Evolutionary conservation across 441 rosid species (phyloP), one percentile per base, ranked within the genome.

Genomic region (Erodium chrysanthum): DNA sequence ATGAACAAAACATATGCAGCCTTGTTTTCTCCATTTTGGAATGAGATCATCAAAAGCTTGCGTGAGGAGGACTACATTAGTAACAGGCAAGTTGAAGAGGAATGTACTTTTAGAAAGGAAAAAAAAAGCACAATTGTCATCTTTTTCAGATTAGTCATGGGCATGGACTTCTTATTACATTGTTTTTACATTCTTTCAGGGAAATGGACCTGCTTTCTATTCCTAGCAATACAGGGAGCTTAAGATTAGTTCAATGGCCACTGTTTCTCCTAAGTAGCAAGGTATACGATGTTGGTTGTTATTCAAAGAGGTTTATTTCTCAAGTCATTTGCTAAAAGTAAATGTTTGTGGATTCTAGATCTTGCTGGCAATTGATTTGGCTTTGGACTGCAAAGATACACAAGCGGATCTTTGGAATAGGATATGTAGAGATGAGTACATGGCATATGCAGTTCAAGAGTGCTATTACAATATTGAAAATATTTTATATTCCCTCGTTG

Each of bases 181-280:
- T 70, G 22, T 72, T 5, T 44, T 76, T 64, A 69, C 74, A 22
- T 75, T 70, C 46, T 71, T 78, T 46, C 79, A 92, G 99, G 87
- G 99, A 95, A 83, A 88, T 85, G 98, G 99, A 90, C 82, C 86
- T 95, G 74, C 99, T 92, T 76, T 87, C 80, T 58, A 78, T 88
- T 77, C 99, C 99, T 67, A 87, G 96, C 87, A 95, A 95, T 82
- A 86, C 78, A 29, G 99, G 99, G 71, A 92, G 92, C 75, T 85
- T 95, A 73, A 77, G 83, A 82, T 84, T 95, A 76, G 98, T 92
- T 63, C 99, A 95, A 71, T 95, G 99, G 99, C 99, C 99, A 68
- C 81, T 95, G 85, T 95, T 95, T 85, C 96, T 95, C 75, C 84
- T 95, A 62, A 92, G 99, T 79, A 95, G 98, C 78, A 95, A 95